Conservation (phyloP, 1,284 basidiomycete species). For the Somion occarium region DNA sequence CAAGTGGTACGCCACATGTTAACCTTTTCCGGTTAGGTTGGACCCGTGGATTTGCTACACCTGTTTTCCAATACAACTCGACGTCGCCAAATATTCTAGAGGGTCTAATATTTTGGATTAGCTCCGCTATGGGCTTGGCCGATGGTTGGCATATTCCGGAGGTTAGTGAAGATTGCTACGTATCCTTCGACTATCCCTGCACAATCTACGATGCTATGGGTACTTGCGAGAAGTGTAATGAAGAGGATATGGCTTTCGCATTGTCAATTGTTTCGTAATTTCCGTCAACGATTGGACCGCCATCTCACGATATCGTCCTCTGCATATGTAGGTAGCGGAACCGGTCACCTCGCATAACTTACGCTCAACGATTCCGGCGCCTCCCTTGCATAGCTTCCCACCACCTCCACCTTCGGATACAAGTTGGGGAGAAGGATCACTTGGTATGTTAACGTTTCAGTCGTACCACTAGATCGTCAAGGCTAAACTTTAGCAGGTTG, state of each 20-base stretch:
- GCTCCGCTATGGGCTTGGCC: conserved; percentile 22
- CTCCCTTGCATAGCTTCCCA: neutral
- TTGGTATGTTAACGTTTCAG: too few species aligned
- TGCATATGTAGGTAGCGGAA: conserved; percentile 9
- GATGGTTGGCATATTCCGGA: conserved; percentile 18
- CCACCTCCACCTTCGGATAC: conserved; percentile 10
- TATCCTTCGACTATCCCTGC: neutral
- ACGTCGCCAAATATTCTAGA: conserved; percentile 20
- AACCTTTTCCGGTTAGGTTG: conserved; percentile 36
- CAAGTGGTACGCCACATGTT: neutral
- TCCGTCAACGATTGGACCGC: neutral
- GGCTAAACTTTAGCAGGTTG: neutral
- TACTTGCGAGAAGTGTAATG: neutral
- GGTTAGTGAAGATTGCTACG: conserved; percentile 19
- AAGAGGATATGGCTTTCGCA: neutral
- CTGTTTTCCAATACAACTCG: conserved; percentile 9
- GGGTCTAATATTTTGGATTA: conserved; percentile 24
- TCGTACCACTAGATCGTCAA: too few species aligned
- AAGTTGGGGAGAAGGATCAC: conserved; percentile 3
- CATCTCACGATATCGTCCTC: neutral
- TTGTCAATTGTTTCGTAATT: neutral
- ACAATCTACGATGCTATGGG: conserved; percentile 1
- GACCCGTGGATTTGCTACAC: conserved; percentile 37
- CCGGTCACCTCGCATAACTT: neutral
- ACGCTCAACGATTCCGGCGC: conserved; percentile 2